Base-by-base conservation (phyloP, 345 rosid genomes). In the Reutealis trisperma region DNA sequence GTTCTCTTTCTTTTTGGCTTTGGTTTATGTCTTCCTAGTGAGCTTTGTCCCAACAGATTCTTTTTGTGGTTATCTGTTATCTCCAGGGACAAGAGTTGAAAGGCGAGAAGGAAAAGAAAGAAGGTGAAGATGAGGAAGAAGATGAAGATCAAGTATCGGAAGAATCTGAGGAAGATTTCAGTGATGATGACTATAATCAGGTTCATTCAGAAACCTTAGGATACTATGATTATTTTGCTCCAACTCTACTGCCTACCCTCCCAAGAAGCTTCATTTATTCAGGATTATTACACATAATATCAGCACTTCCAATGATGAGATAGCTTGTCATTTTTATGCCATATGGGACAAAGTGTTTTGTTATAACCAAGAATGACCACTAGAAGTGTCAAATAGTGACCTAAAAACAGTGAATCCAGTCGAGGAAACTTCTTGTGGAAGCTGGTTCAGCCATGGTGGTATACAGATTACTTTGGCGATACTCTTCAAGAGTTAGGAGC, bases 111-210 rank as follows among this genome's bases (percentile, higher is more conserved):
- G 87, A 76, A 66, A 80, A 69, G 63, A 74, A 84, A 76, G 80
- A 82, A 60, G 84, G 74, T 37, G 90, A 78, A 25, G 85, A 77
- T 19, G 85, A 75, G 45, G 87, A 77, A 19, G 88, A 75, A 21
- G 79, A 79, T 15, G 85, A 75, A 55, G 78, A 65, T 55, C 69
- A 83, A 74, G 79, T 78, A 54, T 79, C 58, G 2, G 75, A 37
- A 21, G 85, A 79, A 71, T 77, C 34, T 21, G 89, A 84, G 24
- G 89, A 80, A 61, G 88, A 83, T n/a, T 74, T 57, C 73, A 86
- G 89, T 72, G 90, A 87, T 65, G 86, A 83, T 66, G 89, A 88
- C 67, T 88, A 88, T 77, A 78, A 86, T 70, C 85, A 86, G 90
- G 90, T 88, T 75, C 37, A 9, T 19, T 30, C 22, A n/a, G 51